Base-by-base conservation (phyloP, 352 stramenopile genomes). In the Phytophthora kernoviae region DNA sequence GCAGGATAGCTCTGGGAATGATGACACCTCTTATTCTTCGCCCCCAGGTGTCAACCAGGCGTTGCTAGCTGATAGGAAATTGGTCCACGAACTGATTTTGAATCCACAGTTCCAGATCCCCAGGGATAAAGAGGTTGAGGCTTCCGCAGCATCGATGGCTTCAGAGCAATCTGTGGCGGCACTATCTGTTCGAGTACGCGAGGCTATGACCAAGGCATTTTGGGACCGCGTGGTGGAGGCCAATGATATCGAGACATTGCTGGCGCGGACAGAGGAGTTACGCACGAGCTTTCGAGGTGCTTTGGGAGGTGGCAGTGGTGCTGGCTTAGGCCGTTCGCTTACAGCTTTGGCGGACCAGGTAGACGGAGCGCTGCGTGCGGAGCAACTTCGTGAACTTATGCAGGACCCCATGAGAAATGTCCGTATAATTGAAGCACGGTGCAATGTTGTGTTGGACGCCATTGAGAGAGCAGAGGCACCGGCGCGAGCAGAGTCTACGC, bases 31-130 rank as follows among this genome's bases (percentile, higher is more conserved):
- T 7, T 30, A 24, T 26, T 15, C 24, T 7, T 0, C 46, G 5
- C 76, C 68, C 7, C 45, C 62, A 26, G 52, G 52, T 1, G 71
- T 85, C 22, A 68, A 84, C 17, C 54, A 71, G 40, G 51, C 72
- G 21, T 65, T 93, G 10, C 54, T 93, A n/a, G 66, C 65, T 0
- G 81, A 93, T 37, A 66, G 81, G 27, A 73, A 74, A 34, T 53
- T 93, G 0, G 78, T 90, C 10, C 84, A 93, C 27, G 81, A 93
- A 21, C 50, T 93, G 22, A 90, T 91, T 58, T 37, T 91, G 50
- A 88, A 93, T 55, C 84, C 84, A 0, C 52, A 70, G 20, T 90
- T 87, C 37, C 69, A 80, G 21, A 55, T 91, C 1, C 58, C 21
- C 36, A 66, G 43, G 21, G 62, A 68, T 21, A 65, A 66, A 26